A percentile compares a stretch with the other conserved stretches of the same genome.
Evolutionary conservation across 768 basidiomycete genomes (phyloP).

Genomic region (Coprinellus micaceus): DNA sequence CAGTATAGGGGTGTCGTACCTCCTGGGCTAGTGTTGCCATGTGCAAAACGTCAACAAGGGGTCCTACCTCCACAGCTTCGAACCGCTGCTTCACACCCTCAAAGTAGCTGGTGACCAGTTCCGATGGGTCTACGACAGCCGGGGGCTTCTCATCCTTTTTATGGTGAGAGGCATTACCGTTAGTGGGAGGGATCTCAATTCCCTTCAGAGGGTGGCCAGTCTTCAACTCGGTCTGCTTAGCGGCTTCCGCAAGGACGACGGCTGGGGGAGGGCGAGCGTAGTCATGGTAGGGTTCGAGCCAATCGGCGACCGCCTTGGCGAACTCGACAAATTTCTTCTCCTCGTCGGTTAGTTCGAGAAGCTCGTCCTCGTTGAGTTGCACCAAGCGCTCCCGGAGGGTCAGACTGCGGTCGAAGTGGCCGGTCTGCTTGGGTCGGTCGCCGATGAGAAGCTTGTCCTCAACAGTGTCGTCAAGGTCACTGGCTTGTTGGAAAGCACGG

Average conservation of each 20-base stretch:
- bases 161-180: conserved; percentile 41
- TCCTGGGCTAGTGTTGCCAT: conserved; percentile 74
- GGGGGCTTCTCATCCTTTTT: conserved; percentile 77
- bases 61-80: conserved; percentile 35
- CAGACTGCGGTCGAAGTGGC: conserved; percentile 44
- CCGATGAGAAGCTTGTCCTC: conserved; percentile 81
- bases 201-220: conserved; percentile 67
- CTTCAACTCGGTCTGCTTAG: conserved; percentile 68
- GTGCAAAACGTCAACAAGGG: conserved; percentile 62
- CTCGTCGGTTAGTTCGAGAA: conserved; percentile 59
- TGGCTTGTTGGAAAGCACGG: conserved; percentile 70
- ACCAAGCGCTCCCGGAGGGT: conserved; percentile 59
- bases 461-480: conserved; percentile 75
- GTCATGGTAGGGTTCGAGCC: conserved; percentile 77
- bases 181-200: conserved; percentile 45
- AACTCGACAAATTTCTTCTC: conserved; percentile 59
- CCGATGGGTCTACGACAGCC: conserved; percentile 58
- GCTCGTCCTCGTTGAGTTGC: conserved; percentile 45
- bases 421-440: conserved; percentile 68
- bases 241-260: conserved; percentile 69
- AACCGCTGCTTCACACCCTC: conserved; percentile 58
- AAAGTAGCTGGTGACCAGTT: conserved; percentile 53
- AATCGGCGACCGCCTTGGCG: conserved; percentile 59
- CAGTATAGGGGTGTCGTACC: no score
- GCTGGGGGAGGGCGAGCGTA: conserved; percentile 67